phyloP scores from a whole-genome alignment of 2,329 filamentous ascomycete genomes.

The Atkinsonella hypoxylon region DNA sequence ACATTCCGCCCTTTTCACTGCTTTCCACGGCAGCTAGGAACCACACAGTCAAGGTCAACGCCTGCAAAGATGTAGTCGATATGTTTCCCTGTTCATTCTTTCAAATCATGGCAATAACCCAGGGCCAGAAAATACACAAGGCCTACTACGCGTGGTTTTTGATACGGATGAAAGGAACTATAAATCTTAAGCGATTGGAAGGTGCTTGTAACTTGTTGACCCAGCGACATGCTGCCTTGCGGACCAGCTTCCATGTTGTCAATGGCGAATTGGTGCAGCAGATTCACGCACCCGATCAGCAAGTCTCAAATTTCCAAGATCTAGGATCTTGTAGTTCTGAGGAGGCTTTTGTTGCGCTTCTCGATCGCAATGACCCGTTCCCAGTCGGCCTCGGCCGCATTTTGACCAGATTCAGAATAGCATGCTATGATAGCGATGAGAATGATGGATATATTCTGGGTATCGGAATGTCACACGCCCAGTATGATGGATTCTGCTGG shows the following conservation, averaged over 20 bases:
- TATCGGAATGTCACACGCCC: neutral
- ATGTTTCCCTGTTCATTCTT: neutral
- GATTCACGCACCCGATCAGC: neutral
- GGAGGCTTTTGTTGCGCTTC: neutral
- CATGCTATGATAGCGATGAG: neutral
- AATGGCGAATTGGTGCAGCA: neutral
- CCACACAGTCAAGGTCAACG: no score
- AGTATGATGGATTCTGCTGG: neutral
- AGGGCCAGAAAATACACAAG: neutral
- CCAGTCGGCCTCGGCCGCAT: neutral
- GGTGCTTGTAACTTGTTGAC: neutral
- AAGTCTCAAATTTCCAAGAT: neutral
- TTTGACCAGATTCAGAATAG: neutral
- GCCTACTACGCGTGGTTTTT: neutral
- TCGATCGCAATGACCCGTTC: neutral
- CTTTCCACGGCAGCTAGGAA: neutral
- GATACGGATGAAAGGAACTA: neutral
- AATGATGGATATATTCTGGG: neutral
- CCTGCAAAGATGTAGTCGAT: neutral
- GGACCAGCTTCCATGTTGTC: neutral
- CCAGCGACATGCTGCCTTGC: neutral
- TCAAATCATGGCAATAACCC: neutral
- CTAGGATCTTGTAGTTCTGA: neutral
- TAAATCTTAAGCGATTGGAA: neutral
- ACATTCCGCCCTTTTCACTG: neutral